Conservation (phyloP, 768 basidiomycete genomes). For the Suillus fuscotomentosus region DNA sequence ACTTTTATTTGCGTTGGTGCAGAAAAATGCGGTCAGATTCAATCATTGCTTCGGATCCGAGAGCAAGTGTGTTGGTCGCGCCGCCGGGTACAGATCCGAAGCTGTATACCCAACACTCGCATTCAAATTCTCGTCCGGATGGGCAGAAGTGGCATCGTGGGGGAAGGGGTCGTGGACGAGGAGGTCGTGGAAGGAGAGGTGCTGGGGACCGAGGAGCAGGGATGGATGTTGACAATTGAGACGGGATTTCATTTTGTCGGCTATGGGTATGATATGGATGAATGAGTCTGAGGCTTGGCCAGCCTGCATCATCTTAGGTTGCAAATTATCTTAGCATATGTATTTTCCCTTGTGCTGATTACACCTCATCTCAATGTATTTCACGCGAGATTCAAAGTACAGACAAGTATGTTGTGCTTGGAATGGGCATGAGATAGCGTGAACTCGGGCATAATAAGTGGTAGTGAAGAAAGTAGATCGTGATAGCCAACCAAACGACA, state of each 20-base stretch:
- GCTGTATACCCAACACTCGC: slow-evolving; percentile 39
- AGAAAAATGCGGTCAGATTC: slow-evolving; percentile 89
- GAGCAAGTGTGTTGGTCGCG: slow-evolving; percentile 65
- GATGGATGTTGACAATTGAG: slow-evolving; percentile 30
- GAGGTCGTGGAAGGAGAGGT: slow-evolving; percentile 18
- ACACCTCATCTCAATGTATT: neutral
- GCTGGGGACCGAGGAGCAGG: slow-evolving; percentile 8
- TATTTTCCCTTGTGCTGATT: neutral
- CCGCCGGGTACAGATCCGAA: slow-evolving; percentile 64
- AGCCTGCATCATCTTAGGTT: neutral
- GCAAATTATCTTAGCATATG: slow-evolving; percentile 1
- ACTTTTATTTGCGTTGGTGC: neutral
- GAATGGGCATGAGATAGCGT: neutral
- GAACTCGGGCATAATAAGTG: neutral
- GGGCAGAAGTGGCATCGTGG: slow-evolving; percentile 29
- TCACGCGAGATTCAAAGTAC: neutral
- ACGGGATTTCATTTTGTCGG: slow-evolving; percentile 1
- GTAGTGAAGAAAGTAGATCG: slow-evolving; percentile 2
- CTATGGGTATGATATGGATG: neutral
- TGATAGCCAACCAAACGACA: slow-evolving; percentile 2
- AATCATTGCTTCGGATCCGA: slow-evolving; percentile 55
- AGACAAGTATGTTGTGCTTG: neutral
- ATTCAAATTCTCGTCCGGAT: slow-evolving; percentile 19
- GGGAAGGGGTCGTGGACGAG: slow-evolving; percentile 20
- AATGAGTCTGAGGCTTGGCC: neutral